Base-by-base conservation (phyloP, 495 filamentous ascomycete genomes). In the Penicillium taxi region DNA sequence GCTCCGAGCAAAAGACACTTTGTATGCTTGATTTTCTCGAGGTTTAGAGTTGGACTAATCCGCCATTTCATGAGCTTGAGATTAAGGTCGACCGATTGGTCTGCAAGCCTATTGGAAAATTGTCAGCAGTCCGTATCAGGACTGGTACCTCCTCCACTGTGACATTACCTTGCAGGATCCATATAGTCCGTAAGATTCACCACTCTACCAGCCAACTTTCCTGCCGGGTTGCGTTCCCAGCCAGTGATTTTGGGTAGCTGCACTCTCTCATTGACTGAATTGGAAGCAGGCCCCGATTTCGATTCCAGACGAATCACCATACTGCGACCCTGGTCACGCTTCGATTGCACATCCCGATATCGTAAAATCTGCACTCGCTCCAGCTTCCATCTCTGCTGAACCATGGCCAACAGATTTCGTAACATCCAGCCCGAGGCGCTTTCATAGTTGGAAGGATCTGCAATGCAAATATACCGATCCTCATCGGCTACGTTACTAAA, bases 31-130 rank as follows among this genome's bases (percentile, higher is more conserved):
- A 96, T 84, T 33, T 73, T 78, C 8, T 94, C 86, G 9, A 98
- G 78, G 54, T 96, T 74, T 15, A 98, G 67, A 28, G 77, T 77
- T 5, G 91, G 91, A 13, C 88, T 85, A 38, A 98, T 84, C 17
- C 91, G 79, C 91, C 91, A 98, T 66, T 95, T 96, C 77, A 98
- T 98, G 35, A 98, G 73, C 62, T 96, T 96, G 41, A 96, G 70
- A 51, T 98, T 98, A 32, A 98, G 76, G 52, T 98, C 91, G 7
- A 96, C 91, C n/a, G 89, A 84, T 58, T 94, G 87, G 45, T 96
- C 88, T 15, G 91, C 91, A 16, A 96, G 69, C 44, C 77, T 78
- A 22, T 16, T 18, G 13, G 16, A 3, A 19, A 6, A 9, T 6
- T 15, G 11, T 29, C 11, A 30, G 32, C 12, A 22, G 7, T 32